Evolutionary conservation across 306 rosid species (phyloP).

Genomic region (Cyamopsis tetragonoloba): DNA sequence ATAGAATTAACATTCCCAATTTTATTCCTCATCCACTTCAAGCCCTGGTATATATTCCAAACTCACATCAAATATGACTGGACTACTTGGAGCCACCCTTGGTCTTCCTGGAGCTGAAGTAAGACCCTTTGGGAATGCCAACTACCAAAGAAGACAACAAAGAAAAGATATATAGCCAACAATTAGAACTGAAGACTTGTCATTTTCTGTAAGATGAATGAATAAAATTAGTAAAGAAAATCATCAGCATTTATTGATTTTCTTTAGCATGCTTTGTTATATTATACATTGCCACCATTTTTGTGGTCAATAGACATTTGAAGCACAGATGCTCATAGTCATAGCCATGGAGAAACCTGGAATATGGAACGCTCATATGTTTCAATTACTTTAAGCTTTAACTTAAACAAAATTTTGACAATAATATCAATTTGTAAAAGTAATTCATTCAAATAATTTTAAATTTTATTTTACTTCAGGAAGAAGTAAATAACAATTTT

Average conservation of each 20-base stretch:
- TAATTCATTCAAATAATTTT: too few species aligned
- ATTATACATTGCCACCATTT: background rate
- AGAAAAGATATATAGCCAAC: background rate
- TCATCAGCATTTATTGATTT: background rate
- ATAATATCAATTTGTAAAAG: too few species aligned
- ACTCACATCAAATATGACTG: constrained; percentile 88
- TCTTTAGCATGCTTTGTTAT: background rate
- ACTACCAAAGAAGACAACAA: constrained; percentile 40
- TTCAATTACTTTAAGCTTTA: too few species aligned
- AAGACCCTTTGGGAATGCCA: constrained; percentile 97
- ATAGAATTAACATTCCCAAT: background rate
- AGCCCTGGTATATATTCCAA: constrained; percentile 90
- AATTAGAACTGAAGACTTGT: background rate
- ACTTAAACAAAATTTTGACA: too few species aligned
- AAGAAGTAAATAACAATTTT: too few species aligned
- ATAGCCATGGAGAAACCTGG: background rate
- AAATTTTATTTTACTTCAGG: too few species aligned
- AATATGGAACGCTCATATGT: too few species aligned
- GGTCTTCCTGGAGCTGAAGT: constrained; percentile 98
- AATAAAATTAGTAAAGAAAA: background rate
- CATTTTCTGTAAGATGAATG: background rate
- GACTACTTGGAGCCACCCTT: constrained; percentile 93
- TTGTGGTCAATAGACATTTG: constrained; percentile 6
- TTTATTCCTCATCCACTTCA: constrained; percentile 67
- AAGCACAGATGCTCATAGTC: constrained; percentile 2